Evolutionary conservation across 495 filamentous ascomycete genomes (phyloP), one percentile per base, ranked within the genome.

Genomic region (Cenococcum geophilum): DNA sequence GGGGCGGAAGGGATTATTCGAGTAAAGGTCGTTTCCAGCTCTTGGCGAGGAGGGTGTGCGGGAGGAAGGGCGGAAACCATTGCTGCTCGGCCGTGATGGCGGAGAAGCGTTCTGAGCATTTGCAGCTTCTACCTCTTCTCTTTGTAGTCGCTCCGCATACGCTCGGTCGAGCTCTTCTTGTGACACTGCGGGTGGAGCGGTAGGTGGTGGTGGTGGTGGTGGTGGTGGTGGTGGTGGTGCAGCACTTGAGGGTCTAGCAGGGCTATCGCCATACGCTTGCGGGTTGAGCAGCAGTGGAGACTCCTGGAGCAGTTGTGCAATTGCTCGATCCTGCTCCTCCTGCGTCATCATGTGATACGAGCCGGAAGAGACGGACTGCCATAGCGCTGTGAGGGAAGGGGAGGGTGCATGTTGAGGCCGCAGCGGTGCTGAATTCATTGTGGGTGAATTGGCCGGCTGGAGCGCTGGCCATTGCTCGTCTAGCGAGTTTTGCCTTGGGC

Each of bases 121-220:
- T 20, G 25, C 22, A 42, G 21, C 20, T 22, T 47, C 14, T 14
- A 43, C 50, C 43, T 61, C 59, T 47, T 61, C 50, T 18, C 14
- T 16, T 40, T 61, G 59, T 12, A 61, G 34, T 42, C 34, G 50
- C 23, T 42, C 50, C 25, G 59, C 59, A 11, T 55, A 20, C 37
- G 12, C 51, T 23, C 59, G 50, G 42, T 61, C 59, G 3, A 48
- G 6, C n/a, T 45, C 11, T 22, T 63, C 60, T 22, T 63, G 55
- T 36, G 22, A 20, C n/a, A 23, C 16, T 22, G 21, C 48, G 2
- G n/a, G n/a, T n/a, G n/a, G n/a, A n/a, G n/a, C n/a, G n/a, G n/a
- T n/a, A n/a, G n/a, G n/a, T n/a, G n/a, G n/a, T n/a, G n/a, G n/a
- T n/a, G n/a, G n/a, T n/a, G n/a, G n/a, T n/a, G n/a, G n/a, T n/a